phyloP scores from a whole-genome alignment of 2,329 filamentous ascomycete genomes.

The Pseudogymnoascus sp. region DNA sequence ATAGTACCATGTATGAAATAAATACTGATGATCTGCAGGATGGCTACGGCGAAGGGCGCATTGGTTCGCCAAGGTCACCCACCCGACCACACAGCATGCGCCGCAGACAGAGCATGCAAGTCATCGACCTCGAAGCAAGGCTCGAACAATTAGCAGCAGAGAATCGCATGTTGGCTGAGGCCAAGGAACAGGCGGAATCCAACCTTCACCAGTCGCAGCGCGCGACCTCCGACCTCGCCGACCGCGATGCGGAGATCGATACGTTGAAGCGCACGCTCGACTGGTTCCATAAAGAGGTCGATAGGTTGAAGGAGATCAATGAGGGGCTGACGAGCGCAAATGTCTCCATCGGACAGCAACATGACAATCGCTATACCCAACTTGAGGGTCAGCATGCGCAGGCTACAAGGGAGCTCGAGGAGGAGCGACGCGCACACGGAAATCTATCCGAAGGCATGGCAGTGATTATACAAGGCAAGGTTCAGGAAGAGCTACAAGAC shows the following conservation, averaged over 20 bases:
- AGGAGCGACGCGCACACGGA: slow-evolving; percentile 54
- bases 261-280: slow-evolving; percentile 69
- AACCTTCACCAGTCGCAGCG: slow-evolving; percentile 51
- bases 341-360: slow-evolving; percentile 63
- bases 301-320: slow-evolving; percentile 74
- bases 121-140: slow-evolving; percentile 79
- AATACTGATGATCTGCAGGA: slow-evolving; percentile 48
- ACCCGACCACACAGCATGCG: slow-evolving; percentile 93
- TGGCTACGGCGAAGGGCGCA: slow-evolving; percentile 82
- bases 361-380: slow-evolving; percentile 57
- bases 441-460: slow-evolving; percentile 56
- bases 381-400: slow-evolving; percentile 60
- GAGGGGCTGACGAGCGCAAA: slow-evolving; percentile 71
- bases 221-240: slow-evolving; percentile 61
- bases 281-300: slow-evolving; percentile 73
- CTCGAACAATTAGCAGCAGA: slow-evolving; percentile 80
- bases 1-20: neutral
- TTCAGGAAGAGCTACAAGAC: slow-evolving; percentile 58
- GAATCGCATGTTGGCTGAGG: slow-evolving; percentile 70
- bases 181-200: slow-evolving; percentile 61
- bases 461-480: slow-evolving; percentile 50
- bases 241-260: slow-evolving; percentile 82
- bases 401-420: slow-evolving; percentile 59
- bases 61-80: slow-evolving; percentile 81
- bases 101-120: slow-evolving; percentile 94